Percentiles rank a stretch among this genome's conserved stretches.
Evolutionary conservation across 345 rosid genomes (phyloP).

Genomic region (Combretum micranthum): DNA sequence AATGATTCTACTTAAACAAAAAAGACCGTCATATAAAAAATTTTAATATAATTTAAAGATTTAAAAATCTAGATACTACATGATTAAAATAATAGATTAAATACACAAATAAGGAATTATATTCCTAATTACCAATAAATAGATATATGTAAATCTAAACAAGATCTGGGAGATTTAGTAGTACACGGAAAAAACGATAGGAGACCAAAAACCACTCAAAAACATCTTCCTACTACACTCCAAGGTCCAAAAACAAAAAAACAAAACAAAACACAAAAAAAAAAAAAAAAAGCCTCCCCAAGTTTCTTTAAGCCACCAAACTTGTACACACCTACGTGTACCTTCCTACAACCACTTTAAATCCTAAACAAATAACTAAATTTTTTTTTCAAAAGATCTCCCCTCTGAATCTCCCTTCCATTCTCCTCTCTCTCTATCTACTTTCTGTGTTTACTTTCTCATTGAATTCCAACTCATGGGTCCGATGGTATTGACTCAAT

Average conservation of each 20-base stretch:
- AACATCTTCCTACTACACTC: neutral
- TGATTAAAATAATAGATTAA: no score
- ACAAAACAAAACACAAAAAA: slow-evolving; percentile 22
- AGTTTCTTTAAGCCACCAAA: slow-evolving; percentile 16
- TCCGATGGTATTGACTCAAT: slow-evolving; percentile 69
- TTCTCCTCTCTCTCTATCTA: neutral
- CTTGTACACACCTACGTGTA: slow-evolving; percentile 40
- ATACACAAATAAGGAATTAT: no score
- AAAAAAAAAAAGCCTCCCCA: neutral
- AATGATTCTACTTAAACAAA: no score
- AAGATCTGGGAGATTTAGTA: no score
- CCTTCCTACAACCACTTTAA: slow-evolving; percentile 26
- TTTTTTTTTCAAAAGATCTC: neutral
- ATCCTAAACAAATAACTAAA: no score
- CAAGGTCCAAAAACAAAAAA: neutral
- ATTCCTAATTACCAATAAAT: no score
- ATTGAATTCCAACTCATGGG: slow-evolving; percentile 26
- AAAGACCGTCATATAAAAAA: no score
- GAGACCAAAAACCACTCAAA: no score
- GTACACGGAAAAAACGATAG: no score
- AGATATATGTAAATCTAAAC: no score
- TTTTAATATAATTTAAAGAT: no score
- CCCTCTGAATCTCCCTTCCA: neutral
- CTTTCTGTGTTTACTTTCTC: neutral
- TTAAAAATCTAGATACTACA: no score